Base-by-base conservation (phyloP, 768 basidiomycete species). In the Cyclocybe aegerita region DNA sequence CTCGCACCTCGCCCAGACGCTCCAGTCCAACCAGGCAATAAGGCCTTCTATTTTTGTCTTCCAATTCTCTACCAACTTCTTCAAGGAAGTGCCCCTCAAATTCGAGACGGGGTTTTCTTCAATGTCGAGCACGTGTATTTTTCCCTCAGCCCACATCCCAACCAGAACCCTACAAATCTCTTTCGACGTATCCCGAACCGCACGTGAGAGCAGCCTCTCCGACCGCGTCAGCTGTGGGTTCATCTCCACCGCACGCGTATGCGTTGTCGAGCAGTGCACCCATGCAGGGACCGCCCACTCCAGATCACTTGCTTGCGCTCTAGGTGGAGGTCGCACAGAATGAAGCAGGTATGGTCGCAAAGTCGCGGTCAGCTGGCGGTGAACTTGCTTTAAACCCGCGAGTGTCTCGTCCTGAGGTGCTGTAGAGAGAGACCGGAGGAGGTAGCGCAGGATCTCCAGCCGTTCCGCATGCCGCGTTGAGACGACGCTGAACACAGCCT, bases 11-110 rank as follows among this genome's bases (percentile, higher is more conserved):
- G 72, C 56, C 80, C 81, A 82, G 7, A 69, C 60, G 35, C 63
- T 70, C 80, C 81, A 83, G 52, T 76, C 80, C 0, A 82, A 61
- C 80, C 81, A 82, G 0, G 33, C 39, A 70, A 81, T 77, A n/a
- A 82, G 55, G 2, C 42, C 52, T 5, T 65, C 52, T 14, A 77
- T 40, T 7, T 71, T 66, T 15, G 34, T 39, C 5, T 46, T 58
- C 80, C 80, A 81, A 7, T 39, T 35, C 11, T 31, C 33, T 5
- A 32, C 46, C 12, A 57, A 5, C n/a, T 41, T 42, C 8, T n/a
- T 10, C 12, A 42, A 38, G 3, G 41, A 7, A 6, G 14, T 33
- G 4, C 23, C 35, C 11, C 31, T 39, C 11, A 4, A 38, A 17
- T 34, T 33, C 35, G 43, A 15, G 37, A 17, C 30, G 12, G 17